A percentile compares a stretch with the other conserved stretches of the same genome.
These are phyloP conservation scores for Calycina marina DNA, from an alignment of 2,329 filamentous ascomycete genomes.

Conservation along the genomic window DNA sequence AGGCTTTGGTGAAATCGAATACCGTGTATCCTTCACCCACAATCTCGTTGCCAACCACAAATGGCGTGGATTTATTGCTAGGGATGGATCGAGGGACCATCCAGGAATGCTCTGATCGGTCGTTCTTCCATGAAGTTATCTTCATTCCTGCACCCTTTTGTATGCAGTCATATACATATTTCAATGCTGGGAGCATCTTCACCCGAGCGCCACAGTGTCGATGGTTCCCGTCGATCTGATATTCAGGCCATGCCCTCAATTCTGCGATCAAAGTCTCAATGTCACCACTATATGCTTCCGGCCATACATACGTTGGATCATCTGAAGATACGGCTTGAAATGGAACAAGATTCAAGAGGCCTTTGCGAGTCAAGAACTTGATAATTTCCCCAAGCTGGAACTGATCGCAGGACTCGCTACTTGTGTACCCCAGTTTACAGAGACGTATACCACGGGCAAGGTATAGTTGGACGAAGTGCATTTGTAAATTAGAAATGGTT, in stretches of 20 bases:
- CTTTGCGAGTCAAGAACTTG: slow-evolving; percentile 50
- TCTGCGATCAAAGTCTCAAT: slow-evolving; percentile 43
- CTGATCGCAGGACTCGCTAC: slow-evolving; percentile 56
- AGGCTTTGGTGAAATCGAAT: slow-evolving; percentile 30
- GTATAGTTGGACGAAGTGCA: slow-evolving; percentile 53
- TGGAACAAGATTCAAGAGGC: slow-evolving; percentile 44
- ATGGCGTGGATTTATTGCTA: slow-evolving; percentile 7
- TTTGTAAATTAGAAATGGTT: slow-evolving; percentile 53
- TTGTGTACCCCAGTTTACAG: slow-evolving; percentile 62
- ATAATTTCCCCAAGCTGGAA: slow-evolving; percentile 70
- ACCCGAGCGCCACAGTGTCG: slow-evolving; percentile 57
- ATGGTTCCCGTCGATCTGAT: slow-evolving; percentile 63
- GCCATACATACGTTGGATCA: slow-evolving; percentile 20
- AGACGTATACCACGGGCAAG: slow-evolving; percentile 51
- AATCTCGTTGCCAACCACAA: slow-evolving; percentile 12
- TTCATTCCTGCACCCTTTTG: slow-evolving; percentile 21
- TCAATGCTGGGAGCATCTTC: slow-evolving; percentile 49
- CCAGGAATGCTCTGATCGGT: slow-evolving; percentile 17
- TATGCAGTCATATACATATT: slow-evolving; percentile 45
- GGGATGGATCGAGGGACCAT: slow-evolving; percentile 1
- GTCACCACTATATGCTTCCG: slow-evolving; percentile 37
- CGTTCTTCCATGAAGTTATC: slow-evolving; percentile 12
- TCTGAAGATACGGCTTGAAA: slow-evolving; percentile 34
- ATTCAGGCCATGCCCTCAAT: slow-evolving; percentile 51
- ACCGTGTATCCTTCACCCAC: slow-evolving; percentile 7